These are phyloP conservation scores for Chlorella variabilis DNA, from an alignment of 163 green algal species.

Conservation along the genomic window DNA sequence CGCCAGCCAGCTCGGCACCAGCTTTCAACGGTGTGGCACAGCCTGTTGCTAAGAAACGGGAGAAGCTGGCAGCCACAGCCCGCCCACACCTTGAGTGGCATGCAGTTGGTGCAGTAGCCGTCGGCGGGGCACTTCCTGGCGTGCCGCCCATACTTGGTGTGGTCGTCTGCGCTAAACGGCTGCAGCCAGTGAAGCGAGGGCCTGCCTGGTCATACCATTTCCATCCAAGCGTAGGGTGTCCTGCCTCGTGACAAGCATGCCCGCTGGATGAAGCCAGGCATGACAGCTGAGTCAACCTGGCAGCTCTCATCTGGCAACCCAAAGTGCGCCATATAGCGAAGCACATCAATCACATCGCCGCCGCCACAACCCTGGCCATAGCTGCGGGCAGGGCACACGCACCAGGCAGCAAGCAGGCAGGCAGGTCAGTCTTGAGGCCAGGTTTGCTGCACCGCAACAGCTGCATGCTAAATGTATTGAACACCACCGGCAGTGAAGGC, in stretches of 20 bases:
- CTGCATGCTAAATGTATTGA: too few relatives aligned
- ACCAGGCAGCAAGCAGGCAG: too few relatives aligned
- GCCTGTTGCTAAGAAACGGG: background rate
- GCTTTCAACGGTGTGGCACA: too few relatives aligned
- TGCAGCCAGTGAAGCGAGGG: too few relatives aligned
- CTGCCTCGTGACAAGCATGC: too few relatives aligned
- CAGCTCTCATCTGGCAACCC: slow-evolving; percentile 88
- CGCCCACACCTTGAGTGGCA: slow-evolving; percentile 55
- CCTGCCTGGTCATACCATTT: too few relatives aligned
- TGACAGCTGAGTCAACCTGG: slow-evolving; percentile 18
- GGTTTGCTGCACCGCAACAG: slow-evolving; percentile 55
- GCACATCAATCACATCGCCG: slow-evolving; percentile 81
- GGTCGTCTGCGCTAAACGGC: slow-evolving; percentile 64
- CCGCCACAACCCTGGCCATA: slow-evolving; percentile 77
- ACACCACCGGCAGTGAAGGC: too few relatives aligned
- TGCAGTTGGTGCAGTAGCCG: slow-evolving; percentile 84
- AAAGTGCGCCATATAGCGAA: slow-evolving; percentile 75
- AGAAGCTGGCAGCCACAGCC: too few relatives aligned
- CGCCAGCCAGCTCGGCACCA: background rate
- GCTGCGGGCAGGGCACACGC: slow-evolving; percentile 31
- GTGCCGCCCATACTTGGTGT: slow-evolving; percentile 60
- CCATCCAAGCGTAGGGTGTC: too few relatives aligned
- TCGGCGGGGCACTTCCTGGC: slow-evolving; percentile 63
- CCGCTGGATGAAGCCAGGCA: too few relatives aligned
- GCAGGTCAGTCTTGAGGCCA: background rate